Evolutionary conservation across 169 alveolate genomes (phyloP).

Genomic region (Cystoisospora suis): DNA sequence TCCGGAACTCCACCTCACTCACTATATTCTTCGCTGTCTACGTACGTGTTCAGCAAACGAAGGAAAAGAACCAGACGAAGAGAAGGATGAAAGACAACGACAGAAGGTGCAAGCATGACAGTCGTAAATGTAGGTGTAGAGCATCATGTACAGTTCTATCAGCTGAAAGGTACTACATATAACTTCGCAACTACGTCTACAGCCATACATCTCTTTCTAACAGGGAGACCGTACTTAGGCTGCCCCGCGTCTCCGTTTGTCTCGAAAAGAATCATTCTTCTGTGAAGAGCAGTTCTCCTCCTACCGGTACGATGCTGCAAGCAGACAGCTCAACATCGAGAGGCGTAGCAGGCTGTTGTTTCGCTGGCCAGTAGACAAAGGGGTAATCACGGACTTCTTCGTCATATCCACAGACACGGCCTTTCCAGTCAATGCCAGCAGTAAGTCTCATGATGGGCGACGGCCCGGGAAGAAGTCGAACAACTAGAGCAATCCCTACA

Average conservation of each 20-base stretch:
- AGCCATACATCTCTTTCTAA: background rate
- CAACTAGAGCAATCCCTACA: background rate
- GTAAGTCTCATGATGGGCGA: constrained; percentile 20
- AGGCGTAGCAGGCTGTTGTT: background rate
- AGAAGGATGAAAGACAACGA: background rate
- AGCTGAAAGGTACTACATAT: no score
- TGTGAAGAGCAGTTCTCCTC: background rate
- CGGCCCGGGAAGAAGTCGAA: background rate
- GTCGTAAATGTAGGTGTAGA: no score
- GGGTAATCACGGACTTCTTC: constrained; percentile 28
- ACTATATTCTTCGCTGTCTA: no score
- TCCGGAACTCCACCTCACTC: no score
- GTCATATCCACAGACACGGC: constrained; percentile 45
- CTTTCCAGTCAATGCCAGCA: constrained; percentile 41
- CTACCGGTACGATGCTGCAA: constrained; percentile 38
- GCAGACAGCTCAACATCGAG: background rate
- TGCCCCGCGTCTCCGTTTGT: no score
- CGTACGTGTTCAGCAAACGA: background rate
- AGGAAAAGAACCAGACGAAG: background rate
- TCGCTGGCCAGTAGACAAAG: constrained; percentile 53
- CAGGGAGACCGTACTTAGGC: no score
- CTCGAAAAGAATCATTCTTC: no score
- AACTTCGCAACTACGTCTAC: no score
- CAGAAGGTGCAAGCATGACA: no score
- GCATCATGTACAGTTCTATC: no score